A percentile compares a stretch with the other conserved stretches of the same genome.
These are phyloP conservation scores for Cutaneotrichosporon dermatis DNA, from an alignment of 1,284 basidiomycete genomes.

Conservation along the genomic window DNA sequence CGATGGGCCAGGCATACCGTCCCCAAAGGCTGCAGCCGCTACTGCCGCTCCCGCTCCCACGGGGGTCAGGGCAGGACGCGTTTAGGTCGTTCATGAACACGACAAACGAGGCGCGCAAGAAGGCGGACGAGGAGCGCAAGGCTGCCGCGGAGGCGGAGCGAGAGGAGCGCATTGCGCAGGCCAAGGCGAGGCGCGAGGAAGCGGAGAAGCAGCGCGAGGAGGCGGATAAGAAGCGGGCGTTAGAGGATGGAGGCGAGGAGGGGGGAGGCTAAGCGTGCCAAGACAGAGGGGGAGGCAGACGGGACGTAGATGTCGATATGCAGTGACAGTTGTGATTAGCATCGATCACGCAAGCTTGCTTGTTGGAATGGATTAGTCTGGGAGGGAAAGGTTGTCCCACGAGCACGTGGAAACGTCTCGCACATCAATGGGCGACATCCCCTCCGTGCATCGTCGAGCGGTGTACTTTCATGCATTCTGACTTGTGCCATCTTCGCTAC, in stretches of 20 bases:
- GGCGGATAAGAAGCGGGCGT: constrained; percentile 21
- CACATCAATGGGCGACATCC: no score
- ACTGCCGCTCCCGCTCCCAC: constrained; percentile 9
- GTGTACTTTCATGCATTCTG: no score
- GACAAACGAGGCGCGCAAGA: constrained; percentile 37
- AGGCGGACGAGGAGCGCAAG: constrained; percentile 9
- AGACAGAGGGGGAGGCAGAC: not conserved
- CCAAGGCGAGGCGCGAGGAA: not conserved
- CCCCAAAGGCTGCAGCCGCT: constrained; percentile 25
- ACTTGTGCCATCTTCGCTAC: no score
- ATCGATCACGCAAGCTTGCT: no score
- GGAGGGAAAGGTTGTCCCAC: no score
- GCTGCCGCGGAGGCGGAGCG: constrained; percentile 11
- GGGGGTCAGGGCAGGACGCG: constrained; percentile 29
- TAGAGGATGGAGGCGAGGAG: constrained; percentile 16
- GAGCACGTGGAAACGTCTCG: no score
- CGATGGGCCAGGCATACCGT: constrained; percentile 31
- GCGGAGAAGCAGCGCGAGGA: not conserved
- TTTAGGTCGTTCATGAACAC: constrained; percentile 43
- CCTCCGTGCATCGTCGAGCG: no score
- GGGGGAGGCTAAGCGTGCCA: constrained; percentile 10
- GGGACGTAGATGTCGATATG: no score
- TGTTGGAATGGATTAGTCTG: no score
- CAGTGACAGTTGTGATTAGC: no score
- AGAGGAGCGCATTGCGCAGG: not conserved